A percentile compares a stretch with the other conserved stretches of the same genome.
These are phyloP conservation scores for Monosporascus sp. DNA, from an alignment of 2,329 filamentous ascomycete genomes.

Conservation along the genomic window DNA sequence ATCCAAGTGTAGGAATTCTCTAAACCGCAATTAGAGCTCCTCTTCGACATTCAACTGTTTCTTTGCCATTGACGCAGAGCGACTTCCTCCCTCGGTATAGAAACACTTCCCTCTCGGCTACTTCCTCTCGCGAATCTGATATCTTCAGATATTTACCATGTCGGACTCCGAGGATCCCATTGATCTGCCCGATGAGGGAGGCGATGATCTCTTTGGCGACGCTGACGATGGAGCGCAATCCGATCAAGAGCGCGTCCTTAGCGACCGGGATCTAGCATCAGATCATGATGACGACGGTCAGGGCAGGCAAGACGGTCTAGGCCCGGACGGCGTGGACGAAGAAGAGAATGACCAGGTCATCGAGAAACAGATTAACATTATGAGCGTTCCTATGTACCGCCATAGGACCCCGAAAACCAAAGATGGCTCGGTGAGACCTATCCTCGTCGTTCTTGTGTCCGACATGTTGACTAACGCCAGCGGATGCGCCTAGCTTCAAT, in stretches of 20 bases:
- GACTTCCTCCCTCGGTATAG: not conserved
- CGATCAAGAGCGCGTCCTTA: conserved; percentile 56
- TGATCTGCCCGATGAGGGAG: conserved; percentile 47
- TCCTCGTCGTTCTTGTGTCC: not conserved
- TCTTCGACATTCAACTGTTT: not conserved
- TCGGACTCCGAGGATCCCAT: conserved; percentile 52
- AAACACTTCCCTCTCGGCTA: no score
- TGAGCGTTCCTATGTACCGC: conserved; percentile 60
- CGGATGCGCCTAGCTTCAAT: conserved; percentile 51
- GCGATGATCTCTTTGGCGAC: conserved; percentile 59
- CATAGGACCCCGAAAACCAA: conserved; percentile 66
- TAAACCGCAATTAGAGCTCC: no score
- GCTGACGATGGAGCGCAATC: conserved; percentile 54
- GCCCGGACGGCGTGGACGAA: conserved; percentile 33
- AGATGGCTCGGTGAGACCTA: conserved; percentile 58
- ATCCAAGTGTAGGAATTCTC: no score
- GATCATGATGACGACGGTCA: conserved; percentile 43
- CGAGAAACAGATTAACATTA: conserved; percentile 46
- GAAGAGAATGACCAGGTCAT: conserved; percentile 42
- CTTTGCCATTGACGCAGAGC: not conserved
- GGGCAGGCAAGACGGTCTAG: conserved; percentile 17
- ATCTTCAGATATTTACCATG: conserved; percentile 31
- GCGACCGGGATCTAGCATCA: conserved; percentile 56
- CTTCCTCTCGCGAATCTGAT: no score
- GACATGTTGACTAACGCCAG: not conserved